These are phyloP conservation scores for Leccinum fibrillosum DNA, from an alignment of 768 basidiomycete species.

Conservation along the genomic window DNA sequence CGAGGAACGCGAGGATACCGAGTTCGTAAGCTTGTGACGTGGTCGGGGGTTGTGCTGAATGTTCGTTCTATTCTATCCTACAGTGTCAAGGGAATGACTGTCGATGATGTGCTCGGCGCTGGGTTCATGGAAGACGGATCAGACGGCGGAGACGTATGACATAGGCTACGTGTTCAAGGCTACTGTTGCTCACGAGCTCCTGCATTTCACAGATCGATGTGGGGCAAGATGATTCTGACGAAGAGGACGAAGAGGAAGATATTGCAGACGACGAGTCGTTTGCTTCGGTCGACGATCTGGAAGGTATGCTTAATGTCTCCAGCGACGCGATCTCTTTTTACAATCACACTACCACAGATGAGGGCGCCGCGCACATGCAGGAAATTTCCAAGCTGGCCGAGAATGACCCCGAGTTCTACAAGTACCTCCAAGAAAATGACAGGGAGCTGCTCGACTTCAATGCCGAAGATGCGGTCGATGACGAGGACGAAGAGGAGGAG, in stretches of 20 bases:
- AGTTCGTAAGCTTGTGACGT: slow-evolving; percentile 9
- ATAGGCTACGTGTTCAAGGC: slow-evolving; percentile 1
- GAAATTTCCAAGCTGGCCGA: slow-evolving; percentile 88
- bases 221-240: slow-evolving; percentile 28
- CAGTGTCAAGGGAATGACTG: slow-evolving; percentile 50
- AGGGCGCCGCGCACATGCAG: slow-evolving; percentile 69
- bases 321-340: background rate
- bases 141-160: slow-evolving; percentile 38
- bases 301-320: slow-evolving; percentile 38
- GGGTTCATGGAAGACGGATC: slow-evolving; percentile 68
- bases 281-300: slow-evolving; percentile 75
- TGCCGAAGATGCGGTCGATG: slow-evolving; percentile 44
- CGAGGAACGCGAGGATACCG: background rate
- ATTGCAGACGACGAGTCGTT: slow-evolving; percentile 61
- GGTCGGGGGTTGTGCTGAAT: background rate
- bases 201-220: slow-evolving; percentile 19
- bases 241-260: slow-evolving; percentile 42
- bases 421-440: slow-evolving; percentile 96
- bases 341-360: slow-evolving; percentile 42
- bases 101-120: slow-evolving; percentile 73
- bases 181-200: background rate
- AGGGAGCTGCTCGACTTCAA: slow-evolving; percentile 84
- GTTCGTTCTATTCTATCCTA: background rate
- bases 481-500: slow-evolving; percentile 43
- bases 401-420: slow-evolving; percentile 99